These are phyloP conservation scores for Gossypium turneri DNA, from an alignment of 345 rosid species.

Conservation along the genomic window DNA sequence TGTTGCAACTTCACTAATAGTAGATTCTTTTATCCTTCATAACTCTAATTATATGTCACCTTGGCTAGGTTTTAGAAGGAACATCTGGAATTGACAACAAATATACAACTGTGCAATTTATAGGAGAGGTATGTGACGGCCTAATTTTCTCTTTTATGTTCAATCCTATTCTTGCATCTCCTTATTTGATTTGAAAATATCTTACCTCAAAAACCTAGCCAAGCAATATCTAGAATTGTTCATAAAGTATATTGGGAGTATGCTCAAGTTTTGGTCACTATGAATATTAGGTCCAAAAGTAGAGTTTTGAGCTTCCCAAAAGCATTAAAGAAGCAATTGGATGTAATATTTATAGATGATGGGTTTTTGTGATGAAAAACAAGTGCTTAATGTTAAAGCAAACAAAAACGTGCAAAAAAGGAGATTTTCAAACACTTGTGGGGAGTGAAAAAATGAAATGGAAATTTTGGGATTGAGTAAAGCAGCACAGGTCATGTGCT, in stretches of 20 bases:
- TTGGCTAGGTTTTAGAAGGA: conserved; percentile 75
- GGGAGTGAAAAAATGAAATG: neutral
- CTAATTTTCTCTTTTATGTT: neutral
- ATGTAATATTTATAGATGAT: neutral
- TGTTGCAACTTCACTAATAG: neutral
- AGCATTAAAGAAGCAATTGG: neutral
- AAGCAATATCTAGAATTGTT: too few relatives aligned
- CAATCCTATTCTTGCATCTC: neutral
- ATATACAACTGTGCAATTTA: conserved; percentile 81
- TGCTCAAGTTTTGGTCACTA: too few relatives aligned
- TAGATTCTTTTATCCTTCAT: neutral
- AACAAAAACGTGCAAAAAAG: neutral
- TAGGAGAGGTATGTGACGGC: conserved; percentile 57
- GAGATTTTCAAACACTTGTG: neutral
- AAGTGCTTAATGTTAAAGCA: neutral
- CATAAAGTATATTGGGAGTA: too few relatives aligned
- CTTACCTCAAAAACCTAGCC: neutral
- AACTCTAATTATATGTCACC: neutral
- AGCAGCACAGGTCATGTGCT: conserved; percentile 12
- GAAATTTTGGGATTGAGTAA: neutral
- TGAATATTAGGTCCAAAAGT: neutral
- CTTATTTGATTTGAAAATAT: neutral
- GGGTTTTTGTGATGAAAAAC: too few relatives aligned
- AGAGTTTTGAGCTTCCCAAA: neutral
- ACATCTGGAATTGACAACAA: conserved; percentile 94